A percentile compares a stretch with the other conserved stretches of the same genome.
Conservation (phyloP, 2,329 filamentous ascomycete genomes). For the Myriosclerotinia duriaeana region DNA sequence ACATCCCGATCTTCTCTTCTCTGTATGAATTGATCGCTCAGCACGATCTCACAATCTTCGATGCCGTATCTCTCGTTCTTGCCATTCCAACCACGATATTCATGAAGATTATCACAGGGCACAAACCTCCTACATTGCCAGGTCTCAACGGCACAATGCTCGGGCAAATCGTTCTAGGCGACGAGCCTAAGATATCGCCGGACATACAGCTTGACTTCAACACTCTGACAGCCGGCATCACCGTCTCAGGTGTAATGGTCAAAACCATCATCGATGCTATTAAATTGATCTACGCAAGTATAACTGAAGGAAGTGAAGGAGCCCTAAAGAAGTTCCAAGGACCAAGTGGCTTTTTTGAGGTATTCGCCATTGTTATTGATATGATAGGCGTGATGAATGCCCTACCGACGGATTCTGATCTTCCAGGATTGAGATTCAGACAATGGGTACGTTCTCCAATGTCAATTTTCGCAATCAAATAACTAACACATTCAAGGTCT, state of each 20-base stretch:
- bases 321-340: neutral
- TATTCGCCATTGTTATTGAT: neutral
- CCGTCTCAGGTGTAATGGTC: slow-evolving; percentile 1
- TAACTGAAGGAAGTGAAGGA: neutral
- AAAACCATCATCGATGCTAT: neutral
- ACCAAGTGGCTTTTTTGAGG: neutral
- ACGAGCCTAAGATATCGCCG: neutral
- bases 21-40: neutral
- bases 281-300: neutral
- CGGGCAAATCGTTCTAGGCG: neutral
- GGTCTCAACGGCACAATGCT: slow-evolving; percentile 1
- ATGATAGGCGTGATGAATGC: neutral
- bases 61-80: neutral
- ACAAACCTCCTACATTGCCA: neutral
- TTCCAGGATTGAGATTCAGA: neutral
- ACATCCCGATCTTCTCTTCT: neutral
- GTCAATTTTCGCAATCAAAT: slow-evolving; percentile 4
- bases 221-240: neutral
- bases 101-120: neutral
- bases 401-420: neutral
- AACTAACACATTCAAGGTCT: slow-evolving; percentile 1
- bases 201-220: neutral
- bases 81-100: slow-evolving; percentile 2
- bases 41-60: neutral
- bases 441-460: slow-evolving; percentile 2